These are phyloP conservation scores for Endocalyx cinctus DNA, from an alignment of 2,329 filamentous ascomycete genomes.

Conservation along the genomic window DNA sequence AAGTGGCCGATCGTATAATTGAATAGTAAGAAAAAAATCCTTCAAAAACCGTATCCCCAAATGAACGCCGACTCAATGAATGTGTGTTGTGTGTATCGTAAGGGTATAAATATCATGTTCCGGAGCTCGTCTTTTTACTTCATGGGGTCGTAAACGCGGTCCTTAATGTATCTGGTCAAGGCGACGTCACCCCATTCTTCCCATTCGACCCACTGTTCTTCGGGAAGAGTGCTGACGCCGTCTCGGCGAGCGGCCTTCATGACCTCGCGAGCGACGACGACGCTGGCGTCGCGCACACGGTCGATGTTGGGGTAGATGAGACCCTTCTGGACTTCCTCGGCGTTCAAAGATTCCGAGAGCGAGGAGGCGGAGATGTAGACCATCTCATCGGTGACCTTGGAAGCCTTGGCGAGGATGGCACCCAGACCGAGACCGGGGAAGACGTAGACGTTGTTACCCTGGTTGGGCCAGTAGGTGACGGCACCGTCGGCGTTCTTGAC, in stretches of 20 bases:
- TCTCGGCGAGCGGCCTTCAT: slow-evolving; percentile 87
- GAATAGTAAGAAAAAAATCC: too few species aligned
- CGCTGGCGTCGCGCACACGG: slow-evolving; percentile 84
- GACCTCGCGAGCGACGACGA: slow-evolving; percentile 82
- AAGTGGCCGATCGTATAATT: slow-evolving; percentile 2
- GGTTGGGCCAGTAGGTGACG: slow-evolving; percentile 70
- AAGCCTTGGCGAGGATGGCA: slow-evolving; percentile 84
- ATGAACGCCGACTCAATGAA: too few species aligned
- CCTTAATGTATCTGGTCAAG: slow-evolving; percentile 56
- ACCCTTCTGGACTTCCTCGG: slow-evolving; percentile 75
- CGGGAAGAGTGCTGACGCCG: slow-evolving; percentile 65
- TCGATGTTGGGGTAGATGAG: slow-evolving; percentile 89
- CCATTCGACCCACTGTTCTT: slow-evolving; percentile 68
- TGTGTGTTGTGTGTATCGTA: too few species aligned
- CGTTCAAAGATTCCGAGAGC: slow-evolving; percentile 71
- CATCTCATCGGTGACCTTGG: slow-evolving; percentile 88
- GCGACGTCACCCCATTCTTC: slow-evolving; percentile 66
- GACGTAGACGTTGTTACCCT: slow-evolving; percentile 86
- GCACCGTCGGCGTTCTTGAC: slow-evolving; percentile 56
- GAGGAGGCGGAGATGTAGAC: slow-evolving; percentile 89
- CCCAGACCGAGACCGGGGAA: slow-evolving; percentile 96
- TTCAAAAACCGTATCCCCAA: too few species aligned
- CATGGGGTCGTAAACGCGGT: slow-evolving; percentile 54
- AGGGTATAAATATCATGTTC: too few species aligned
- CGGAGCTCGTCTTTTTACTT: too few species aligned